Conservation (phyloP, 495 filamentous ascomycete species). For the Jackrogersella multiformis region DNA sequence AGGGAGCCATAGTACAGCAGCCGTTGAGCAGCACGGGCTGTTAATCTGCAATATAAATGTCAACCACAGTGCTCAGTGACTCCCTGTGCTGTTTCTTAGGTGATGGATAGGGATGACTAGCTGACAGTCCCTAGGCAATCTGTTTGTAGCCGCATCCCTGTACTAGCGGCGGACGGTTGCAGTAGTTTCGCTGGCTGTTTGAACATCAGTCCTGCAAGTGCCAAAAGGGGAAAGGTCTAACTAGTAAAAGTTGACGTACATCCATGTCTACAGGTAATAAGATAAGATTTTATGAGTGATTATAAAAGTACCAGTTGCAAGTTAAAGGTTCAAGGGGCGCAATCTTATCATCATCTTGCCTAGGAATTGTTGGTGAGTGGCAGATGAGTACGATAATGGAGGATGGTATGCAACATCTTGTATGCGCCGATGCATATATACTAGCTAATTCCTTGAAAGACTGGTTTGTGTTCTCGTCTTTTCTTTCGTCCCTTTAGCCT, state of each 20-base stretch:
- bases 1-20: conserved; percentile 6
- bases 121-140: conserved; percentile 24
- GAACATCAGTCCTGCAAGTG: conserved; percentile 50
- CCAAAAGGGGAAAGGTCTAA: conserved; percentile 17
- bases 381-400: background rate
- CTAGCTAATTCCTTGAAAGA: conserved; percentile 24
- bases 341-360: background rate
- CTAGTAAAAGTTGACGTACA: conserved; percentile 25
- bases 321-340: background rate
- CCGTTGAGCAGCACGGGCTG: conserved; percentile 10
- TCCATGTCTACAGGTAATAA: background rate
- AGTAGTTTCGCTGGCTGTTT: conserved; percentile 57
- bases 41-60: conserved; percentile 22
- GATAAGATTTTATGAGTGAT: background rate
- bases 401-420: conserved; percentile 9
- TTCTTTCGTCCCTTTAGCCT: conserved; percentile 31
- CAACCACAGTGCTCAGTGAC: conserved; percentile 5
- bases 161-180: conserved; percentile 48
- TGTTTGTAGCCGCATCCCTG: conserved; percentile 44
- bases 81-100: conserved; percentile 1
- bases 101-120: conserved; percentile 19
- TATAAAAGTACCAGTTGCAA: background rate
- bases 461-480: conserved; percentile 35
- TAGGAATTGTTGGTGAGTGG: background rate
- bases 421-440: conserved; percentile 35